Percentiles rank a stretch among this genome's conserved stretches.
Conservation (phyloP, 305 asterid genomes). For the Withania somnifera region DNA sequence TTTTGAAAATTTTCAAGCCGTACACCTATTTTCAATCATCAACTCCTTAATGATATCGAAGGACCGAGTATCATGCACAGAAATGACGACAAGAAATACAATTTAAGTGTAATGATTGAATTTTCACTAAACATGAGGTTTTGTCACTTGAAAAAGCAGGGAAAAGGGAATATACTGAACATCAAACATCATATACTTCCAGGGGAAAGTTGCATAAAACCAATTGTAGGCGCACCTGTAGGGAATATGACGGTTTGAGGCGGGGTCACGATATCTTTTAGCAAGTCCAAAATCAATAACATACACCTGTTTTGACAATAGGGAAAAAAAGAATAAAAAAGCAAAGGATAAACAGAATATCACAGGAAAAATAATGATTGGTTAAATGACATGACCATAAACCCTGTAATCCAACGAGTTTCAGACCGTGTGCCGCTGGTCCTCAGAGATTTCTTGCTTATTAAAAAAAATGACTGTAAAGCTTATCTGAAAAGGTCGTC, state of each 20-base stretch:
- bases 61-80: neutral
- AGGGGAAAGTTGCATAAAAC: neutral
- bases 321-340: neutral
- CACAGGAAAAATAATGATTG: neutral
- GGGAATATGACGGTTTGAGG: slow-evolving; percentile 76
- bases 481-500: neutral
- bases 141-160: neutral
- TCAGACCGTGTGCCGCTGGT: neutral
- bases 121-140: neutral
- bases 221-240: slow-evolving; percentile 42
- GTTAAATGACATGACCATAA: neutral
- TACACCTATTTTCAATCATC: neutral
- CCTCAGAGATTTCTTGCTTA: neutral
- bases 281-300: slow-evolving; percentile 93
- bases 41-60: neutral
- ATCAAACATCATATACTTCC: neutral
- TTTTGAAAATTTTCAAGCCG: neutral
- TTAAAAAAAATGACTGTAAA: neutral
- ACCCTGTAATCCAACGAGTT: neutral
- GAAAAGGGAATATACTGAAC: neutral
- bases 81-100: neutral
- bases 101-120: neutral
- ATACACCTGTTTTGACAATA: slow-evolving; percentile 45
- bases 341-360: neutral
- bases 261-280: slow-evolving; percentile 73